Base-by-base conservation (phyloP, 1,139 yeast species). In the Casaregolazyma suthepensis region DNA sequence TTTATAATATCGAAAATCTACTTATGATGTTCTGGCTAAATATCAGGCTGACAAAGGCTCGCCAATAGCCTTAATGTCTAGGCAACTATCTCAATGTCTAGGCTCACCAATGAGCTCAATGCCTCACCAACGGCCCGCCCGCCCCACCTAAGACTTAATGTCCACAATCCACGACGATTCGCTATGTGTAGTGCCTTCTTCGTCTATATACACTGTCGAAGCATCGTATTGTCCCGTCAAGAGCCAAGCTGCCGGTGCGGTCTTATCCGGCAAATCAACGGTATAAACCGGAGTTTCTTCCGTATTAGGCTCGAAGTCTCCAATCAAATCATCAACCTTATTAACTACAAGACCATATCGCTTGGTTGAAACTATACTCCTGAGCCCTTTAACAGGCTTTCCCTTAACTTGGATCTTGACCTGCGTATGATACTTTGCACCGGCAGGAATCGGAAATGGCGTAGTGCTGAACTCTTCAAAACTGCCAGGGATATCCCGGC, bases 291-390 rank as follows among this genome's bases (percentile, higher is more conserved):
- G 96, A 66, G 85, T 88, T 47, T 81, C 88, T 55, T 74, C 75
- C n/a, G 96, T 88, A 69, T 81, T 87, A 61, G 97, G 97, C 13
- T 96, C 93, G 67, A 85, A 90, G 5, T 94, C 84, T 1, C 97
- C 97, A 67, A 88, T 76, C 50, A 94, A 94, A 69, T 89, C 96
- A 62, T 88, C 95, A 50, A 84, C 73, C 70, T 85, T 87, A 66
- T 89, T 96, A 47, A 90, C 89, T 43, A 93, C 80, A 59, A 91
- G 85, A 40, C 96, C 96, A 1, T 90, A 82, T 66, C 91, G 87
- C 70, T 88, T 89, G 56, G 90, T 85, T 43, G 82, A 82, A 69
- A 89, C 96, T 61, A 87, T 79, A 70, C 90, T 90, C 67, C 85
- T 83, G 66, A 91, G 78, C 0, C 98, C 97, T 4, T 97, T 89